Evolutionary conservation across 208 protist genomes (phyloP), one percentile per base, ranked within the genome.

Genomic region (Herpetomonas samuelpessoai): DNA sequence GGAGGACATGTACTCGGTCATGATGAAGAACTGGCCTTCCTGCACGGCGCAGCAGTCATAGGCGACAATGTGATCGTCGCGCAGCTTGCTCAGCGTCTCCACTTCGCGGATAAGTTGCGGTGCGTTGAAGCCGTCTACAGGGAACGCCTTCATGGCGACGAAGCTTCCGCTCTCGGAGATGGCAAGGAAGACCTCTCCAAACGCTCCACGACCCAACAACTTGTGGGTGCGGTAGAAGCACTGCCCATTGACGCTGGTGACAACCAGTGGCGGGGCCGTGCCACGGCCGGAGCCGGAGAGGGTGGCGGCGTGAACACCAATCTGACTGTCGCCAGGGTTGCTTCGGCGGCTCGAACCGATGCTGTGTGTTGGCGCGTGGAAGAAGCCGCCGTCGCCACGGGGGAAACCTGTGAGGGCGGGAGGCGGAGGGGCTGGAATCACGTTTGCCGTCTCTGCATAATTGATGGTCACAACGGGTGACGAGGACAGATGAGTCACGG

Each of bases 21-120:
- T 81, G 28, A 97, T 75, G 54, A 92, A 71, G 22, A 91, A 78
- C 57, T 66, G 59, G 62, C 77, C 56, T 62, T 81, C 58, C 57
- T 79, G 51, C 57, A 89, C 49, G 71, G 88, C 64, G 67, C 78
- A 70, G 76, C 79, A 61, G 85, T 79, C 35, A 98, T 99, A 75
- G 72, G 92, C 57, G 68, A 92, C 57, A 98, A 99, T 77, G 97
- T 98, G 52, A 93, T 97, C 62, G 70, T 94, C 19, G 79, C 84
- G 83, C 47, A 91, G 70, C 51, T 64, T 67, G 35, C 75, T 76
- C 9, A 94, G 78, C 54, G 87, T 69, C 67, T 79, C 71, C 18
- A 94, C 81, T 63, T 94, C 84, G 61, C 75, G 74, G 4, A 88
- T 71, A 14, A 76, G 62, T 47, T 71, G 66, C 10, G 47, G 48